Conservation (phyloP, 2,329 filamentous ascomycete genomes). For the Claviceps africana region DNA sequence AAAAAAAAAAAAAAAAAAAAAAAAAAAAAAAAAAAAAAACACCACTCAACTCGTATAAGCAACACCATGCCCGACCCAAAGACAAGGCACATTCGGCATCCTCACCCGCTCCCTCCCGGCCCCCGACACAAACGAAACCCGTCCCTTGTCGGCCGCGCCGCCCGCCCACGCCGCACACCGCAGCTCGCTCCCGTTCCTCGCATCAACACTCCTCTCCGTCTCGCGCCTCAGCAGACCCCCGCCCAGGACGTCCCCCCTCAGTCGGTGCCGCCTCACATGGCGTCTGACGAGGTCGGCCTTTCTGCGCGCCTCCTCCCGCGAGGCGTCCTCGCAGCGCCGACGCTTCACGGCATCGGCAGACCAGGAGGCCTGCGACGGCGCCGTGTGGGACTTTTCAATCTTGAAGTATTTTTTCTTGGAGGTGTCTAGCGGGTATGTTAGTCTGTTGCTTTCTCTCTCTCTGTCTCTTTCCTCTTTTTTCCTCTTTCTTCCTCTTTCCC, state of each 20-base stretch:
- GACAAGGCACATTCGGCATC: slow-evolving; percentile 23
- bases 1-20: no score
- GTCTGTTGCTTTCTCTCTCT: not conserved
- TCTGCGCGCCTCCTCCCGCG: slow-evolving; percentile 13
- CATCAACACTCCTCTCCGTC: slow-evolving; percentile 8
- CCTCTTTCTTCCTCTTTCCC: not conserved
- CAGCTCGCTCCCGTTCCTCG: slow-evolving; percentile 11
- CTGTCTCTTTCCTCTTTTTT: not conserved
- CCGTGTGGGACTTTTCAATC: slow-evolving; percentile 43
- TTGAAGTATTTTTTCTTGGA: slow-evolving; percentile 55
- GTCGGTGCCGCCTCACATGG: slow-evolving; percentile 24
- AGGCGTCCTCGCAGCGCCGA: slow-evolving; percentile 32
- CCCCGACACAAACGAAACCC: slow-evolving; percentile 21
- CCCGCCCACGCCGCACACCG: slow-evolving; percentile 23
- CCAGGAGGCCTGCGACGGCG: slow-evolving; percentile 36
- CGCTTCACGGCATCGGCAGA: slow-evolving; percentile 45
- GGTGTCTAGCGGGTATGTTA: slow-evolving; percentile 29
- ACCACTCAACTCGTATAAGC: slow-evolving; percentile 27
- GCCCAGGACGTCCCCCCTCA: slow-evolving; percentile 21
- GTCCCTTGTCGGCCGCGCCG: slow-evolving; percentile 26
- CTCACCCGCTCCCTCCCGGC: slow-evolving; percentile 10
- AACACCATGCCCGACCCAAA: slow-evolving; percentile 28
- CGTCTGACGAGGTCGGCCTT: slow-evolving; percentile 19
- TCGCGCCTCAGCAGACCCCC: slow-evolving; percentile 16
- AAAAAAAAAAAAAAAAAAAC: not conserved